phyloP scores from a whole-genome alignment of 768 basidiomycete genomes.

The Russula brevipes region DNA sequence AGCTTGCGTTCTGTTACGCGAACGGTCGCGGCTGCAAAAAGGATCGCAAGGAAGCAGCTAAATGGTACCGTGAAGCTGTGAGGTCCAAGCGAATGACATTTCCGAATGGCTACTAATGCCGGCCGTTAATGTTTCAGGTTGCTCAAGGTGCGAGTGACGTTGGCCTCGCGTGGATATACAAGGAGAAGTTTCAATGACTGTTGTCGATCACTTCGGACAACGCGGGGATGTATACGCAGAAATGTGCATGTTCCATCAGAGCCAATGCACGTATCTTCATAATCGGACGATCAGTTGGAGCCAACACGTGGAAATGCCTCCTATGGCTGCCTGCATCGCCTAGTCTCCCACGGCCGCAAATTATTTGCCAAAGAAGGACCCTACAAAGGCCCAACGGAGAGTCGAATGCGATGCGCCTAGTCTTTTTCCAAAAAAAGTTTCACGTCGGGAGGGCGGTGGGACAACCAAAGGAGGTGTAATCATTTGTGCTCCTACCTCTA shows the following conservation, averaged over 20 bases:
- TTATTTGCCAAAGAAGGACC: not conserved
- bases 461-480: too few species aligned
- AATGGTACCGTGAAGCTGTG: constrained; percentile 87
- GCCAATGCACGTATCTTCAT: not conserved
- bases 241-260: not conserved
- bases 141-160: constrained; percentile 75
- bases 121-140: constrained; percentile 34
- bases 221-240: not conserved
- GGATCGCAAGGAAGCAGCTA: constrained; percentile 78
- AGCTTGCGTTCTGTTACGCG: constrained; percentile 78
- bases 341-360: not conserved
- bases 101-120: not conserved
- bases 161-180: constrained; percentile 88
- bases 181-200: constrained; percentile 61
- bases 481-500: too few species aligned
- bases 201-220: not conserved
- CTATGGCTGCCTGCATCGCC: not conserved
- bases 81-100: constrained; percentile 28
- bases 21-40: constrained; percentile 90
- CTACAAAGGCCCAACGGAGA: too few species aligned
- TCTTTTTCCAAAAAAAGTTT: not conserved
- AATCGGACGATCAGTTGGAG: not conserved
- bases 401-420: too few species aligned
- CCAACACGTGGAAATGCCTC: not conserved
- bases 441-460: too few species aligned